phyloP scores from a whole-genome alignment of 2,329 filamentous ascomycete genomes.

The Nemania diffusa region DNA sequence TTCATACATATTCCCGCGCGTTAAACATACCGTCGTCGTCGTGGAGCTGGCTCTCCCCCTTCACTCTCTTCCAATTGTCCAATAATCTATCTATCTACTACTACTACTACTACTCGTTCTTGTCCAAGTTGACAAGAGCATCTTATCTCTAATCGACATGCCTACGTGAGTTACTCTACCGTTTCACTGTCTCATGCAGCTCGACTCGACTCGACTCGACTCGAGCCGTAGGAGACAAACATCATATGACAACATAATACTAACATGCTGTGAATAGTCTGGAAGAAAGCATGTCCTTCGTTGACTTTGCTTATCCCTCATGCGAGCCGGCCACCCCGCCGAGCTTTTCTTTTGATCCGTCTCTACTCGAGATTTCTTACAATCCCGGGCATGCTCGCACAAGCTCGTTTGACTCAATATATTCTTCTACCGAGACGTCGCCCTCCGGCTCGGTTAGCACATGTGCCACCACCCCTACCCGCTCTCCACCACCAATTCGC shows the following conservation, averaged over 20 bases:
- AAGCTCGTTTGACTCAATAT: slow-evolving; percentile 73
- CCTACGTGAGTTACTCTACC: slow-evolving; percentile 54
- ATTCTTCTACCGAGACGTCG: slow-evolving; percentile 72
- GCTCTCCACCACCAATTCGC: slow-evolving; percentile 74
- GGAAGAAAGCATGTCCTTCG: slow-evolving; percentile 69
- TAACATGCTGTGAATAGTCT: slow-evolving; percentile 58
- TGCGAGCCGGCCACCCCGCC: slow-evolving; percentile 63
- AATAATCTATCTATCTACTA: slow-evolving; percentile 40
- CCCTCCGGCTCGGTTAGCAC: slow-evolving; percentile 74
- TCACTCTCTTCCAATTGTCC: slow-evolving; percentile 42
- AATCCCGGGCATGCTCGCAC: slow-evolving; percentile 68
- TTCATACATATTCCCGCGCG: slow-evolving; percentile 37
- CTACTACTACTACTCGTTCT: no score
- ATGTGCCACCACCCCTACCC: slow-evolving; percentile 73
- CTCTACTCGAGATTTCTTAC: slow-evolving; percentile 66
- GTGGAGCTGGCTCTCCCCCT: slow-evolving; percentile 49
- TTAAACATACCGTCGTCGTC: slow-evolving; percentile 22
- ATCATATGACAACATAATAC: slow-evolving; percentile 35
- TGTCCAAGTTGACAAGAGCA: slow-evolving; percentile 45
- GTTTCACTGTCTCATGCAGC: not conserved
- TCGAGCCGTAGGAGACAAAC: not conserved
- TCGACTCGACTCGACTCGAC: not conserved
- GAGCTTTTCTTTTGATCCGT: slow-evolving; percentile 66
- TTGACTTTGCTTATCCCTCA: slow-evolving; percentile 66
- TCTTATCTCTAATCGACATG: slow-evolving; percentile 50